Evolutionary conservation across 148 eudicot genomes (phyloP), one percentile per base, ranked within the genome.

Genomic region (Arctostaphylos glauca): DNA sequence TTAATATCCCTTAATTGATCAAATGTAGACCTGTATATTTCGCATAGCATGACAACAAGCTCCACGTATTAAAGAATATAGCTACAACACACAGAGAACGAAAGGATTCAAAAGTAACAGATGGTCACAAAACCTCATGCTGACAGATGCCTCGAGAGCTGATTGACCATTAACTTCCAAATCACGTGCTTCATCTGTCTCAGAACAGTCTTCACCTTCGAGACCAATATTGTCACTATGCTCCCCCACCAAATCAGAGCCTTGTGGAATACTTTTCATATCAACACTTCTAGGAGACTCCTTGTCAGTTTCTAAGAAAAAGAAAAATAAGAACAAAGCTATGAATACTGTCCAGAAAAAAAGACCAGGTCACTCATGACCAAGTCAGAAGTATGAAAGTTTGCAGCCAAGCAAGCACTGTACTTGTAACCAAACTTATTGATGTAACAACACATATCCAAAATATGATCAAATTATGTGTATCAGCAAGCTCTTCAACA

Each of bases 121-220:
- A 68, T 78, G 19, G 25, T 13, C 16, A 73, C 21, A 86, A 67
- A 19, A 93, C 95, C 97, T 93, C 80, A 84, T 81, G 83, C 84
- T 87, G 70, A 21, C 77, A n/a, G 91, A 86, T 75, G 90, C 79
- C 77, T 81, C 85, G 10, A 81, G 72, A 85, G 81, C 77, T 50
- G 80, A 74, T 74, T 72, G 64, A 79, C 74, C 88, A 89, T 79
- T 83, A 44, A 76, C 86, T 80, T 66, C 67, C 46, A 80, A 21
- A 56, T 85, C 85, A 84, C 70, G 80, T 64, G 87, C 92, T 72
- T 85, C 84, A 72, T 84, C 92, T 6, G 84, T 78, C 81, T 87
- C 93, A 73, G 87, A 90, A 66, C 16, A 25, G 58, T 71, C 87
- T 52, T 89, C 92, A 52, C 89, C 91, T 77, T 90, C 90, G 82